Evolutionary conservation across 306 rosid species (phyloP), one percentile per base, ranked within the genome.

Genomic region (Trifolium pratense): DNA sequence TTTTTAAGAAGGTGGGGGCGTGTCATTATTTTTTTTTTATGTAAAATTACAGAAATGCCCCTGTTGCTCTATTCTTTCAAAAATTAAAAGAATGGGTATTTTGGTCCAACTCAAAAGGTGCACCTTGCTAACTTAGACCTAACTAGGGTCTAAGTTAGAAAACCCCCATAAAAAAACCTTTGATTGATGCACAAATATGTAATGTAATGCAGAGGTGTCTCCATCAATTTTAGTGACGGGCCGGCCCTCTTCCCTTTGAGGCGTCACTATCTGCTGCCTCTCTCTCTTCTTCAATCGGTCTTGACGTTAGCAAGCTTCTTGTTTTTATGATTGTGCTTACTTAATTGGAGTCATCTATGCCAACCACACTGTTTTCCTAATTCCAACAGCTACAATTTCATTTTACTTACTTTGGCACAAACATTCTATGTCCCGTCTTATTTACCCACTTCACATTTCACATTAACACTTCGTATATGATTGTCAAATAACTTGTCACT

Each of bases 221-320:
- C 75, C 62, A 77, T 88, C 90, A 75, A 78, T 67, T 67, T 55
- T 84, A 69, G 75, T 68, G 80, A 81, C 17, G 83, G 79, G 80
- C 77, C 68, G 81, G 83, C 76, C 39, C 39, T 34, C 39, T 34
- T 6, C 9, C 79, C 78, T 71, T 77, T 82, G 87, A 91, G 77
- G 84, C 36, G 88, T 87, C 92, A 74, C 71, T 84, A 70, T 89
- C 73, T 25, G 29, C 29, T 25, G 6, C 5, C 34, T 53, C 12
- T 2, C 5, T n/a, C n/a, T n/a, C n/a, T n/a, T n/a, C n/a, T 6
- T n/a, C 16, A 14, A 52, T 52, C 5, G 58, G 56, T 85, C 87
- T 52, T 74, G 66, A 62, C 78, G 63, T n/a, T 25, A 25, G 3
- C 29, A 25, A 25, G 29, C 29, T 20, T 53, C 20, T 52, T 52